These are phyloP conservation scores for Xylaria arbuscula DNA, from an alignment of 2,329 filamentous ascomycete species.

Conservation along the genomic window DNA sequence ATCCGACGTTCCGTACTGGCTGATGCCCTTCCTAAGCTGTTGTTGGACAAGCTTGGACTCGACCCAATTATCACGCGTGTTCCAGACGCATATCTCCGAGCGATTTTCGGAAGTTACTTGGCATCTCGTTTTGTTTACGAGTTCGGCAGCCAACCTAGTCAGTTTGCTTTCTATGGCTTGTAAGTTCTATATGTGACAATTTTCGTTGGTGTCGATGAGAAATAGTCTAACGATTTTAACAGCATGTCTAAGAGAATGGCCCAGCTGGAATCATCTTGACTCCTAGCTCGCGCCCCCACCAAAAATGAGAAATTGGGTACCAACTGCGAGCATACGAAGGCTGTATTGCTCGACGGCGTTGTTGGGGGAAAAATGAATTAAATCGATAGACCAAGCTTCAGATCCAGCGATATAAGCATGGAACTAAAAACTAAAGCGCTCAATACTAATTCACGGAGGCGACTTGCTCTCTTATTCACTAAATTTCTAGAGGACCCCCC, in stretches of 20 bases:
- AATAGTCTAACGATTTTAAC: constrained; percentile 49
- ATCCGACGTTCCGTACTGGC: constrained; percentile 81
- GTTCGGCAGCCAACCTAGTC: constrained; percentile 90
- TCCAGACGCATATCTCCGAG: constrained; percentile 89
- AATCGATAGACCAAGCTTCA: constrained; percentile 21
- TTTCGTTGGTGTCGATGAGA: not conserved
- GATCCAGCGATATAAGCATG: constrained; percentile 18
- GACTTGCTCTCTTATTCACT: not conserved
- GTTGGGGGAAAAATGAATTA: not conserved
- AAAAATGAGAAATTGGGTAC: constrained; percentile 32
- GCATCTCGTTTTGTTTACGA: constrained; percentile 97
- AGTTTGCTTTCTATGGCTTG: constrained; percentile 99
- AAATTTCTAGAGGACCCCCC: not conserved
- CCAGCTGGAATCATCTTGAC: constrained; percentile 52
- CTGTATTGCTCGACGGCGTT: constrained; percentile 25
- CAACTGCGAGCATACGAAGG: constrained; percentile 21
- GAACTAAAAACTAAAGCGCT: constrained; percentile 19
- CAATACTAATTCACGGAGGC: constrained; percentile 10
- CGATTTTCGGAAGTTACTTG: constrained; percentile 96
- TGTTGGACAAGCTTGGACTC: constrained; percentile 90
- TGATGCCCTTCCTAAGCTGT: constrained; percentile 85
- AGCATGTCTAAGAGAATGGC: constrained; percentile 75
- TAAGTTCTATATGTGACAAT: constrained; percentile 61
- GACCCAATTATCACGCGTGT: constrained; percentile 88
- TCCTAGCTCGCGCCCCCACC: constrained; percentile 3